Evolutionary conservation across 805 yeast species (phyloP), one percentile per base, ranked within the genome.

Genomic region (Metschnikowia matae): DNA sequence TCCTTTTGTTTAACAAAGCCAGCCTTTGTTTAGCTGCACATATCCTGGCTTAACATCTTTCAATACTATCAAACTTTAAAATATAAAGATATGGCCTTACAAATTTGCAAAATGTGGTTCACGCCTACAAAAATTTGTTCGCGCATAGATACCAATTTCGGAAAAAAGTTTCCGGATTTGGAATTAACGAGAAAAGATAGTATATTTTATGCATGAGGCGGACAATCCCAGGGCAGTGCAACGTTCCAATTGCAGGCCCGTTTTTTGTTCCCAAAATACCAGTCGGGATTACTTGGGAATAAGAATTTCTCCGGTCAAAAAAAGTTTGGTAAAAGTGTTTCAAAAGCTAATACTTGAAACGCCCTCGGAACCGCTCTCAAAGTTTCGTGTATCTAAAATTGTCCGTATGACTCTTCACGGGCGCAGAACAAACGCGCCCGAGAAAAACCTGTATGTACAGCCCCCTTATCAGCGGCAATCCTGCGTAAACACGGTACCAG

Each of bases 371-470:
- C 15, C 18, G 15, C 40, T 18, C 11, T 26, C 29, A 26, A 26
- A 26, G 29, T 14, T 33, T 33, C 15, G 36, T 33, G 14, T 33
- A 14, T 4, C 36, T 33, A 33, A 33, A n/a, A n/a, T 33, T n/a
- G 15, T 14, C 14, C 7, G 15, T 13, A 13, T 37, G 29, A 20
- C 26, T 37, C 26, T 37, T 37, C 15, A 18, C 40, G 26, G 40
- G 40, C 40, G 40, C 45, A 42, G 44, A 14, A 32, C 21, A 33
- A 32, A 42, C 45, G 38, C 38, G 45, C 34, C 21, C 31, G 21
- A 14, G 29, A 17, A 20, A 32, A 32, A 8, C 29, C 31, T 20
- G 45, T 20, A 33, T 5, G 14, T 8, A 8, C 10, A 14, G 11
- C 21, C 29, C 23, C 37, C 45, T 42, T 33, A 42, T 42, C 45